Evolutionary conservation across 1,284 basidiomycete species (phyloP), one percentile per base, ranked within the genome.

Genomic region (Fistulina hepatica): DNA sequence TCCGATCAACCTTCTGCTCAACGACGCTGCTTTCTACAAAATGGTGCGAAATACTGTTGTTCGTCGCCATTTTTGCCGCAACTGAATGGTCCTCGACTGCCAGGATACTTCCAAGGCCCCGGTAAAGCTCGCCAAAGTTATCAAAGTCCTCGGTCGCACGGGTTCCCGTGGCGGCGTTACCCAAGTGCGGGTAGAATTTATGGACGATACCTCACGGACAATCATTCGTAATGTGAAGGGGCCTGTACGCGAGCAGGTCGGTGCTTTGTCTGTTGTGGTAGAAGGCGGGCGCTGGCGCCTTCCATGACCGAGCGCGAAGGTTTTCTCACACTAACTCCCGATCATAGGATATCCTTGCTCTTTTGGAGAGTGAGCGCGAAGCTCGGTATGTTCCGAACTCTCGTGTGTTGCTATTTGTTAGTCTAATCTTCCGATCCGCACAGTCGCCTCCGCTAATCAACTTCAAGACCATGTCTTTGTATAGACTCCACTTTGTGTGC

Each of bases 201-300:
- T 98, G 85, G 94, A 98, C 65, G 94, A 98, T 63, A 80, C 84
- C 39, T 80, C 80, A 53, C 88, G 95, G 55, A 84, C 86, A 50
- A 95, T 99, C 67, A 95, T 98, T 69, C 89, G 94, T 52, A 98
- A 98, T 73, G 95, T 98, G 56, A 98, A 98, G 72, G 95, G 95
- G 19, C 93, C 94, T 49, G 93, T 97, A 50, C 75, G 90, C 52
- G 85, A 91, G 65, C 79, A 93, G n/a, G n/a, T n/a, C n/a, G n/a
- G n/a, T n/a, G n/a, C n/a, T n/a, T n/a, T n/a, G n/a, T n/a, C n/a
- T n/a, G n/a, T n/a, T n/a, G n/a, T n/a, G n/a, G n/a, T n/a, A n/a
- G n/a, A n/a, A n/a, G n/a, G n/a, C n/a, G n/a, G n/a, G n/a, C n/a
- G n/a, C n/a, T n/a, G n/a, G n/a, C n/a, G n/a, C n/a, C n/a, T n/a